Base-by-base conservation (phyloP, 345 rosid species). In the Eucalyptus pauciflora region DNA sequence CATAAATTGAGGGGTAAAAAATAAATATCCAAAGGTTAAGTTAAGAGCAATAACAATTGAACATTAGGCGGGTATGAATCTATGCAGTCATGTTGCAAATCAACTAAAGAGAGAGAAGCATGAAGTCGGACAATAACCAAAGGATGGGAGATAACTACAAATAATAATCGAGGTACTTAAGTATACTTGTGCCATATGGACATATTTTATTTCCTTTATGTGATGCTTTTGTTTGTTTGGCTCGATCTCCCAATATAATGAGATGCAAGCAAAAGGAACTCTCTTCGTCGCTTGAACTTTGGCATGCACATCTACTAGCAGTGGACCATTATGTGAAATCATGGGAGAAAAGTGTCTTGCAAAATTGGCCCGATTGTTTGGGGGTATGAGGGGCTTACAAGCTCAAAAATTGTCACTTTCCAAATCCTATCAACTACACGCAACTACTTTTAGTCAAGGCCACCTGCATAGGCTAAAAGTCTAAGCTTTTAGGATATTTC, bases 71-170 rank as follows among this genome's bases (percentile, higher is more conserved):
- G 4, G 20, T n/a, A n/a, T n/a, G 76, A 64, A n/a, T 64, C 33
- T 6, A n/a, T 0, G 3, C 0, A 64, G 37, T 62, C 5, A 64
- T 0, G 5, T 7, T 14, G 18, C 10, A n/a, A n/a, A 62, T 62
- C 69, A 27, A 69, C 7, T 0, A 9, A 16, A 10, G 13, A 4
- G 12, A 33, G 12, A 33, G 45, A 33, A 17, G 24, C 80, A 69
- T 9, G 45, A 69, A 33, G 45, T 31, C 1, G 0, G 10, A 69
- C 24, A 1, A 69, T 37, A 33, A 69, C 43, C 43, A 17, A 69
- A 69, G 80, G 43, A 16, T 18, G 0, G 13, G 45, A 71, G 46
- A 71, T 2, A 69, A 33, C 13, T 11, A 33, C 25, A 0, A 9
- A 69, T 45, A 18, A 71, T 37, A 25, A 43, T 71, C 1, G 0